Evolutionary conservation across 257 asterid species (phyloP).

Genomic region (Apocynum venetum): DNA sequence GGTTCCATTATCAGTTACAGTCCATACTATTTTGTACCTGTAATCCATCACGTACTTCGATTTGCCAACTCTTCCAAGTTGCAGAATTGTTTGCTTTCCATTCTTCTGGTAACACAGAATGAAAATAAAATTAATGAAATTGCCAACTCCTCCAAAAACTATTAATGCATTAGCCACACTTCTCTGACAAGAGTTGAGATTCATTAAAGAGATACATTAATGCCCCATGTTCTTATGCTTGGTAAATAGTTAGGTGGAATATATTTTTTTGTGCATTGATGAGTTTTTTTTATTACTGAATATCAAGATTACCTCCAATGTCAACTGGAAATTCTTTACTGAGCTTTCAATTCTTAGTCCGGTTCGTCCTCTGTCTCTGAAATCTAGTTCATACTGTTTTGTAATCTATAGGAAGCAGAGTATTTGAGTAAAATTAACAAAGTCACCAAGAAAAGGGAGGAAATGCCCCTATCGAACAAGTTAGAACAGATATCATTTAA

Average conservation of each 20-base stretch:
- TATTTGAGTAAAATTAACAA: background rate
- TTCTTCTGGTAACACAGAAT: slow-evolving; percentile 40
- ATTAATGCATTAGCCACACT: background rate
- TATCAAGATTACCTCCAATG: slow-evolving; percentile 54
- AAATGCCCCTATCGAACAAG: background rate
- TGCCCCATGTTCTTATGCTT: background rate
- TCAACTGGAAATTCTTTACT: slow-evolving; percentile 81
- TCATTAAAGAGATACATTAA: too few species aligned
- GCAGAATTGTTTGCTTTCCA: slow-evolving; percentile 88
- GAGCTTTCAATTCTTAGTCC: slow-evolving; percentile 80
- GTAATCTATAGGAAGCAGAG: slow-evolving; percentile 33
- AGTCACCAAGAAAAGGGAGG: background rate
- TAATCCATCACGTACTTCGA: slow-evolving; percentile 85
- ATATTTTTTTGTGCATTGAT: background rate
- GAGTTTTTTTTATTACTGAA: background rate
- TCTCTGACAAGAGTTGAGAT: background rate
- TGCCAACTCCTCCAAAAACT: too few species aligned
- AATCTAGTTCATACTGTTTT: slow-evolving; percentile 73
- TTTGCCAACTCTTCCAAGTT: slow-evolving; percentile 83
- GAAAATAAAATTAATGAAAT: background rate
- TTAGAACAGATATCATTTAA: too few species aligned
- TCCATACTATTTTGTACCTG: slow-evolving; percentile 38
- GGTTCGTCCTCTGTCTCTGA: slow-evolving; percentile 73
- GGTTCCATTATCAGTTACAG: too few species aligned
- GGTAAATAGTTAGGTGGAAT: background rate